Conservation (phyloP, 371 early-diverging fungal species). For the Actinomortierella ambigua region DNA sequence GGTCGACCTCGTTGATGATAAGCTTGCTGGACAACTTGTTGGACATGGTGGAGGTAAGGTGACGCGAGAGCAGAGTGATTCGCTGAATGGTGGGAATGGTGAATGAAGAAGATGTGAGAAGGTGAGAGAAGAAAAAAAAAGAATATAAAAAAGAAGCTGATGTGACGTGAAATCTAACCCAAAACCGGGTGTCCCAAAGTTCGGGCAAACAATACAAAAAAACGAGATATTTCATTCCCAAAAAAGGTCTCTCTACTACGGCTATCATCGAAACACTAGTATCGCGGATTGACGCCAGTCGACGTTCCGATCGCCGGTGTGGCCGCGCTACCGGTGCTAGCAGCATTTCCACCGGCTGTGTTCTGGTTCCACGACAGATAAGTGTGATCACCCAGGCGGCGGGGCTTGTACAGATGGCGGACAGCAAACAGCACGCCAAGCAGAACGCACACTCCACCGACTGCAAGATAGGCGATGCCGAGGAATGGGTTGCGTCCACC, state of each 20-base stretch:
- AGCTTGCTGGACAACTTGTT: conserved; percentile 74
- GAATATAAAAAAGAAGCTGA: background rate
- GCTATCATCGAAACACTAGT: conserved; percentile 12
- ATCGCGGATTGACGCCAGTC: conserved; percentile 35
- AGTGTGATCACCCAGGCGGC: conserved; percentile 93
- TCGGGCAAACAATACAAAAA: background rate
- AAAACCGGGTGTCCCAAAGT: background rate
- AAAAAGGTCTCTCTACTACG: background rate
- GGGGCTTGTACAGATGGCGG: conserved; percentile 87
- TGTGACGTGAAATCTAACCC: conserved; percentile 2
- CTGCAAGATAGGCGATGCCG: conserved; percentile 90
- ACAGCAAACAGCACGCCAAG: conserved; percentile 86
- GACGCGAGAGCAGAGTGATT: conserved; percentile 30
- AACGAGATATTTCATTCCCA: background rate
- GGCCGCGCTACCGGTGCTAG: conserved; percentile 26
- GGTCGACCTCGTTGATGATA: conserved; percentile 84
- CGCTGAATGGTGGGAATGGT: conserved; percentile 34
- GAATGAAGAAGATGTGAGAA: conserved; percentile 9
- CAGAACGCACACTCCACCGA: conserved; percentile 83
- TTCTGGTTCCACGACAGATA: conserved; percentile 94
- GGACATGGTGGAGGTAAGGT: conserved; percentile 49
- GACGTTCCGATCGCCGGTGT: background rate
- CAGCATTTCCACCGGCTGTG: conserved; percentile 50
- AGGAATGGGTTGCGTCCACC: conserved; percentile 96
- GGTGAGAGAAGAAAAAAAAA: conserved; percentile 6